These are phyloP conservation scores for Diaporthe caulivora DNA, from an alignment of 2,329 filamentous ascomycete genomes.

Conservation along the genomic window DNA sequence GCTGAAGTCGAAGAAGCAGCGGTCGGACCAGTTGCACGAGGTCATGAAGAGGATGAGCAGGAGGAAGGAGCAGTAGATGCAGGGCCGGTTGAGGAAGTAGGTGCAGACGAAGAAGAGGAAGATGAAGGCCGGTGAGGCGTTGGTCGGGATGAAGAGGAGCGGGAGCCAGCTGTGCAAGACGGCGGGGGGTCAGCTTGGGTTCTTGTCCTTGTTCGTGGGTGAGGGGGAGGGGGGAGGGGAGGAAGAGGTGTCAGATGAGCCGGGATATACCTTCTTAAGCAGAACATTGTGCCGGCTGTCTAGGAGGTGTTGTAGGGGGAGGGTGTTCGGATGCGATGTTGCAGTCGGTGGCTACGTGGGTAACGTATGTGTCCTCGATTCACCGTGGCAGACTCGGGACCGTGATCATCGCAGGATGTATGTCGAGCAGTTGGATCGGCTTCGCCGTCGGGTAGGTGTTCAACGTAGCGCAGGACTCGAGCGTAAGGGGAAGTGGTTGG, in stretches of 20 bases:
- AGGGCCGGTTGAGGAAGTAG: constrained; percentile 96
- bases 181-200: constrained; percentile 29
- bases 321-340: not conserved
- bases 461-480: constrained; percentile 1
- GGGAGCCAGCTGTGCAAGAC: constrained; percentile 77
- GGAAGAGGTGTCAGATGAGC: not conserved
- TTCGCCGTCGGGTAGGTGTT: not conserved
- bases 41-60: constrained; percentile 95
- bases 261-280: constrained; percentile 69
- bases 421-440: not conserved
- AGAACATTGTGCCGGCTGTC: constrained; percentile 66
- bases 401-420: constrained; percentile 31
- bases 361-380: constrained; percentile 34
- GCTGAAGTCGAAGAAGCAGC: constrained; percentile 92
- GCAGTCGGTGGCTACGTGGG: not conserved
- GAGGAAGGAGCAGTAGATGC: constrained; percentile 97
- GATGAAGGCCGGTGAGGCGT: constrained; percentile 87
- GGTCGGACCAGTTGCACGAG: constrained; percentile 89
- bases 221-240: not conserved
- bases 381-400: constrained; percentile 27
- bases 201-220: not conserved
- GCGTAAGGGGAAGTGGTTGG: not conserved
- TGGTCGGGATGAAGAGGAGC: constrained; percentile 88
- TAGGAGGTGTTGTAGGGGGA: not conserved
- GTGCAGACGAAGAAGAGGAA: constrained; percentile 92